Conservation (phyloP, 352 stramenopile genomes). For the Aphanomyces cochlioides region DNA sequence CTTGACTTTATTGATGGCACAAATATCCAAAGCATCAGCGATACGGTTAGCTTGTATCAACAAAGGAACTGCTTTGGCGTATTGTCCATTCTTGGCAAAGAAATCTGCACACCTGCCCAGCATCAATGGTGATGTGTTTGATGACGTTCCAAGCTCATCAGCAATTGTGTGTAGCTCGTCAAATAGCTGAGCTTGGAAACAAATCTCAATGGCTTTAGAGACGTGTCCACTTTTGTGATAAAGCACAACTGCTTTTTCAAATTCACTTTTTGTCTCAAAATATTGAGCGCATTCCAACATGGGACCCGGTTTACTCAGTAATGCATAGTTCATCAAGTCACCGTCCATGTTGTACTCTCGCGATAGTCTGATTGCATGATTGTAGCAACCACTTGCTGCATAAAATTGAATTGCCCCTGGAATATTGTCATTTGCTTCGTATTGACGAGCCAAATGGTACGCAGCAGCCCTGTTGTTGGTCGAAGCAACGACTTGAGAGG, state of each 20-base stretch:
- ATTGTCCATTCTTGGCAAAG: constrained; percentile 88
- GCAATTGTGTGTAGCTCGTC: constrained; percentile 84
- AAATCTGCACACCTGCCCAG: constrained; percentile 91
- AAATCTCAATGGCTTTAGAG: constrained; percentile 89
- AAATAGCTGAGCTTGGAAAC: constrained; percentile 87
- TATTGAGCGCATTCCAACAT: constrained; percentile 90
- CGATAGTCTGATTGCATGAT: constrained; percentile 91
- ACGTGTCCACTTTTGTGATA: constrained; percentile 92
- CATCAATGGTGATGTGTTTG: constrained; percentile 70
- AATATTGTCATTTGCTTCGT: constrained; percentile 77
- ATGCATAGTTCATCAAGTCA: constrained; percentile 89
- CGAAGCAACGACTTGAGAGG: constrained; percentile 81
- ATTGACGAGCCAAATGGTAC: constrained; percentile 86
- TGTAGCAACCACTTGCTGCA: constrained; percentile 83
- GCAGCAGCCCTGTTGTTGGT: constrained; percentile 67
- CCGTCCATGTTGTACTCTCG: constrained; percentile 86
- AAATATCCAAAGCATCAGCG: constrained; percentile 85
- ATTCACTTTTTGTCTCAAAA: constrained; percentile 89
- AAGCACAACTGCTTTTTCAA: constrained; percentile 92
- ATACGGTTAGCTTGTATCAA: constrained; percentile 72
- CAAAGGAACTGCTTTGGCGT: constrained; percentile 88
- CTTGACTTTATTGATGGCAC: constrained; percentile 84
- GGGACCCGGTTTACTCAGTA: constrained; percentile 81
- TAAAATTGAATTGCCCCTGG: constrained; percentile 91
- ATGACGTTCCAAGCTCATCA: constrained; percentile 59